Evolutionary conservation across 2,329 filamentous ascomycete genomes (phyloP).

Genomic region (Phyllosticta ampelicida): DNA sequence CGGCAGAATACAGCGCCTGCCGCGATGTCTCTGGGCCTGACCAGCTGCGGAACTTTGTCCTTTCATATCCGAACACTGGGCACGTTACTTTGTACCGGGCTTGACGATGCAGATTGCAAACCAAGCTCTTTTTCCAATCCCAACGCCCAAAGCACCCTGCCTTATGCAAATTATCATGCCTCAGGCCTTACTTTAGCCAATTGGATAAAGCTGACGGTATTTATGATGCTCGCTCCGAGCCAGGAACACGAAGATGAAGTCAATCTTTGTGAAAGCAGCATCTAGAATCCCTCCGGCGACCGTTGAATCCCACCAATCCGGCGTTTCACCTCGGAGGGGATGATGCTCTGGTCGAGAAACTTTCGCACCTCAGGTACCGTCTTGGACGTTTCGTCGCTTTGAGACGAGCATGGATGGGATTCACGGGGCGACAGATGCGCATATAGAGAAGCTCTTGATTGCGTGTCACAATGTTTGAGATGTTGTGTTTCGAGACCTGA

Average conservation of each 20-base stretch:
- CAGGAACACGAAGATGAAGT: no score
- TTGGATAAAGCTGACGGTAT: no score
- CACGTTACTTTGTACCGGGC: not conserved
- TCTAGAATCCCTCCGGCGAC: no score
- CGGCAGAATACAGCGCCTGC: not conserved
- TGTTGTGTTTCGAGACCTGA: no score
- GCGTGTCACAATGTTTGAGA: no score
- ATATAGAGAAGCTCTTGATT: no score
- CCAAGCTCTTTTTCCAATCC: not conserved
- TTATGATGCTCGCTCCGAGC: no score
- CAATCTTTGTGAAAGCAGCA: no score
- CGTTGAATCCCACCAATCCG: not conserved
- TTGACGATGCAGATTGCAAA: not conserved
- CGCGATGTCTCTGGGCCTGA: not conserved
- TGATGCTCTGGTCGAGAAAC: not conserved
- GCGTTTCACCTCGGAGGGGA: not conserved
- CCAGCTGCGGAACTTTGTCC: not conserved
- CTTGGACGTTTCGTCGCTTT: not conserved
- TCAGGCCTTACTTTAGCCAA: not conserved
- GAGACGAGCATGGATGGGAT: not conserved
- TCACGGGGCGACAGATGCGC: not conserved
- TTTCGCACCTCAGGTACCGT: not conserved
- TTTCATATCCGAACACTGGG: not conserved
- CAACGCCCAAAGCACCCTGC: not conserved
- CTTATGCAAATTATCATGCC: not conserved